Evolutionary conservation across 2,329 filamentous ascomycete species (phyloP), one percentile per base, ranked within the genome.

Genomic region (Sarocladium kiliense): DNA sequence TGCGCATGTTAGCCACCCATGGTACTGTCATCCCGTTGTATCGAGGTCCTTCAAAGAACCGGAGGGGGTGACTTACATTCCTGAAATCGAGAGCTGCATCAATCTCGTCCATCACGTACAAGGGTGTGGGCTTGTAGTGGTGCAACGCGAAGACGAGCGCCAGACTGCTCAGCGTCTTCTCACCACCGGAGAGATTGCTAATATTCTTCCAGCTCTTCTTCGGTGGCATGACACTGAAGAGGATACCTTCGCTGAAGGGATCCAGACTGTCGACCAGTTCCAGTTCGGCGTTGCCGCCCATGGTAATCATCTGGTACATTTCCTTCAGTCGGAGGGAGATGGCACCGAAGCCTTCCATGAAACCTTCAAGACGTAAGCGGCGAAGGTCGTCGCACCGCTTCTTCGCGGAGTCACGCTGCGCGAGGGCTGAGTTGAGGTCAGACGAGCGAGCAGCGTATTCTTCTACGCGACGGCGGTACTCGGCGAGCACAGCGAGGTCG

Each of bases 121-220:
- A 73, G 54, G 94, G 94, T 58, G 94, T 99, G 10, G 94, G 94
- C 76, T 96, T 96, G 73, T 97, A 99, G 68, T 97, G 93, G 72
- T 99, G 94, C 64, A 99, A 74, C 27, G 94, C 94, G 77, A 99
- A 99, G n/a, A 99, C 94, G 56, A 99, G 76, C 21, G 94, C 94
- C 72, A 99, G 74, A 71, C 88, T 93, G 62, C 89, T 94, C 59
- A 99, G 75, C 36, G 94, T 99, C 83, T 99, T 99, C 75, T 99
- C 94, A 60, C 94, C 94, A 77, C 94, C 94, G 30, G 88, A 93
- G 63, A 99, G 70, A 70, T 99, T 97, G 67, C 88, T 87, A 67
- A 99, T 99, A 69, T 97, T 99, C 81, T 97, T 99, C 95, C 95
- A 99, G 66, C 88, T 94, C 81, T 99, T 99, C 83, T 99, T 99